Percentiles rank a stretch among this genome's conserved stretches.
Conservation (phyloP, 2,329 filamentous ascomycete species). For the Lasiodiplodia citricola region DNA sequence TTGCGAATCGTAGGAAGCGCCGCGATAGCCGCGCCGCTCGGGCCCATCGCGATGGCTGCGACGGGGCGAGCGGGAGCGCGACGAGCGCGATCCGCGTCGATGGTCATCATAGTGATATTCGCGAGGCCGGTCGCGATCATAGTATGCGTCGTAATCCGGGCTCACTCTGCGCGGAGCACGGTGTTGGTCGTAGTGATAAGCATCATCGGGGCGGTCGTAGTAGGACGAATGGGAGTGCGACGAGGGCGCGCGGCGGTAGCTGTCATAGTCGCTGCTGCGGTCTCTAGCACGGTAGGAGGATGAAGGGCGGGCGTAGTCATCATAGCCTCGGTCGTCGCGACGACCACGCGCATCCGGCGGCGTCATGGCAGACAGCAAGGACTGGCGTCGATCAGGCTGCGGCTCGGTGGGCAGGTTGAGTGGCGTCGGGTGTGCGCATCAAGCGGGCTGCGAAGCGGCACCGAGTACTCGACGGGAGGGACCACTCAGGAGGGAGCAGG, state of each 20-base stretch:
- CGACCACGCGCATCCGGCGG: conserved; percentile 5
- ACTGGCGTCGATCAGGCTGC: conserved; percentile 18
- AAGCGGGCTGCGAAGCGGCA: neutral
- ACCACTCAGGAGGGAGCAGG: neutral
- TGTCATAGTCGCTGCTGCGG: conserved; percentile 17
- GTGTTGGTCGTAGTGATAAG: conserved; percentile 15
- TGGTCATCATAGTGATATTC: conserved; percentile 6
- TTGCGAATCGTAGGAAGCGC: conserved; percentile 24
- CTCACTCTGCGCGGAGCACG: conserved; percentile 2
- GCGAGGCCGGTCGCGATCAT: conserved; percentile 19
- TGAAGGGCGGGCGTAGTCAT: neutral
- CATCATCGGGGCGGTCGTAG: conserved; percentile 2
- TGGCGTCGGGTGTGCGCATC: neutral
- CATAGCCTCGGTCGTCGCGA: conserved; percentile 5
- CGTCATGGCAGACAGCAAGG: conserved; percentile 8
- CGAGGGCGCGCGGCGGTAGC: conserved; percentile 10
- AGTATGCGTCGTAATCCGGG: conserved; percentile 16
- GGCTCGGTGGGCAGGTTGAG: neutral
- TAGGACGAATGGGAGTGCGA: conserved; percentile 18
- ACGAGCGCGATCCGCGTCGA: conserved; percentile 10
- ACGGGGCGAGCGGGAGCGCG: conserved; percentile 24
- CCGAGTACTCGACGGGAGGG: neutral
- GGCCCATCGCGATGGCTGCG: conserved; percentile 13
- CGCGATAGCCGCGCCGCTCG: conserved; percentile 13
- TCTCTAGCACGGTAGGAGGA: conserved; percentile 16